Evolutionary conservation across 1,139 yeast species (phyloP).

Genomic region (Yamadazyma sp.): DNA sequence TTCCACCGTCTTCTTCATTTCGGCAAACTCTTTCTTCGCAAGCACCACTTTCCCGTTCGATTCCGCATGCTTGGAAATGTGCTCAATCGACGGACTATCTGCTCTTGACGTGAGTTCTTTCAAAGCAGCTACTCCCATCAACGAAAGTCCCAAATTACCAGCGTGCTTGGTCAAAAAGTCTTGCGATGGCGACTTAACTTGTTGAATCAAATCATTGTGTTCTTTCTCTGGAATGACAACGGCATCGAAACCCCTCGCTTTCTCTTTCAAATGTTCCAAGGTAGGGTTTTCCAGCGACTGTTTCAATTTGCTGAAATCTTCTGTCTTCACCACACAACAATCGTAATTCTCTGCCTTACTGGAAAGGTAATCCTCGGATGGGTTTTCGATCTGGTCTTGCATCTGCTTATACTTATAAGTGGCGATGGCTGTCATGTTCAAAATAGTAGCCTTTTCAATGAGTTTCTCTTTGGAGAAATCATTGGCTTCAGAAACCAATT

Average conservation of each 20-base stretch:
- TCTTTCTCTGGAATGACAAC: slow-evolving; percentile 22
- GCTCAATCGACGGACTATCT: slow-evolving; percentile 14
- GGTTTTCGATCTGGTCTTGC: slow-evolving; percentile 18
- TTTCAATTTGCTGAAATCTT: slow-evolving; percentile 19
- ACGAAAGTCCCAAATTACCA: slow-evolving; percentile 13
- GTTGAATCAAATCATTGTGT: slow-evolving; percentile 19
- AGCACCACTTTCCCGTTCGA: slow-evolving; percentile 19
- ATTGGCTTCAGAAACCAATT: slow-evolving; percentile 23
- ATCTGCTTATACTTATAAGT: slow-evolving; percentile 22
- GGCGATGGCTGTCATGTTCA: slow-evolving; percentile 28
- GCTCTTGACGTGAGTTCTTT: slow-evolving; percentile 15
- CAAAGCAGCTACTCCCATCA: slow-evolving; percentile 14
- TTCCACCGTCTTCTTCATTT: slow-evolving; percentile 16
- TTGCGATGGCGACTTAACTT: slow-evolving; percentile 19
- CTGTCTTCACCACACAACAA: slow-evolving; percentile 24
- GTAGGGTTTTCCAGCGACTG: slow-evolving; percentile 22
- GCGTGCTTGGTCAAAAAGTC: slow-evolving; percentile 17
- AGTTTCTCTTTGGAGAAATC: slow-evolving; percentile 32
- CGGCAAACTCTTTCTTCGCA: slow-evolving; percentile 20
- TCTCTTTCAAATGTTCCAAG: slow-evolving; percentile 24
- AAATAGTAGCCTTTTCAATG: slow-evolving; percentile 20
- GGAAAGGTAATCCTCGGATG: slow-evolving; percentile 30
- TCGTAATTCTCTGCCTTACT: slow-evolving; percentile 31
- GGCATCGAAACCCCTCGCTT: slow-evolving; percentile 20
- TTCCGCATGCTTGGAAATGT: slow-evolving; percentile 18